phyloP scores from a whole-genome alignment of 2,329 filamentous ascomycete genomes.

The Teratosphaeria nubilosa region DNA sequence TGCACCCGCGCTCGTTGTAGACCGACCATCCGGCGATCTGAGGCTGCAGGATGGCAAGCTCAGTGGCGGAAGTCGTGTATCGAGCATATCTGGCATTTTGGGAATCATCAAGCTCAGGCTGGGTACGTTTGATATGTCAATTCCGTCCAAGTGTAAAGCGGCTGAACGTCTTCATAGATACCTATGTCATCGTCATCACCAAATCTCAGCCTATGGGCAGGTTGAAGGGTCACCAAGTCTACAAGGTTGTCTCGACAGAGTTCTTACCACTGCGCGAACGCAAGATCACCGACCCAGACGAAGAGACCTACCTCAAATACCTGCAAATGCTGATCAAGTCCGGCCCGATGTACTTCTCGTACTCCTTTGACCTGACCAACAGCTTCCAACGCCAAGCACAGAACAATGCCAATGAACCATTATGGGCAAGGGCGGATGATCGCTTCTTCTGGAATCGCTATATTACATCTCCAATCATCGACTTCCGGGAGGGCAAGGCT shows the following conservation, averaged over 20 bases:
- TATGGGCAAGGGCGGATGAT: constrained; percentile 90
- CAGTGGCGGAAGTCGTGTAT: constrained; percentile 70
- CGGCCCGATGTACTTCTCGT: constrained; percentile 95
- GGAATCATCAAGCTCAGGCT: constrained; percentile 89
- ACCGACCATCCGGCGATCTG: constrained; percentile 84
- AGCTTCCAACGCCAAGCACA: constrained; percentile 89
- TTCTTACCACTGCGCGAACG: constrained; percentile 90
- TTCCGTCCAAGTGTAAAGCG: not conserved
- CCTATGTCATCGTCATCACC: constrained; percentile 93
- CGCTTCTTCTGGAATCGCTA: constrained; percentile 99
- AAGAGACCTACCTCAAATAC: constrained; percentile 79
- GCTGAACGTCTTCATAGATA: constrained; percentile 51
- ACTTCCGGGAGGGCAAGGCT: constrained; percentile 60
- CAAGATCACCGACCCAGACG: constrained; percentile 81
- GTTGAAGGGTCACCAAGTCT: constrained; percentile 91
- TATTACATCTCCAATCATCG: constrained; percentile 80
- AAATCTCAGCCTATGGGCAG: constrained; percentile 86
- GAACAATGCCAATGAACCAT: constrained; percentile 56
- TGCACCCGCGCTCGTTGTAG: constrained; percentile 77
- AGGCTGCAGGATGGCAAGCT: constrained; percentile 72
- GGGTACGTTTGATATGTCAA: constrained; percentile 45
- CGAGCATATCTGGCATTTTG: constrained; percentile 88
- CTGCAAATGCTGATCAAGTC: constrained; percentile 73
- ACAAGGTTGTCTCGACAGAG: constrained; percentile 83
- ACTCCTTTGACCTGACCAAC: constrained; percentile 93